Evolutionary conservation across 2,329 filamentous ascomycete species (phyloP).

Genomic region (Nemania serpens): DNA sequence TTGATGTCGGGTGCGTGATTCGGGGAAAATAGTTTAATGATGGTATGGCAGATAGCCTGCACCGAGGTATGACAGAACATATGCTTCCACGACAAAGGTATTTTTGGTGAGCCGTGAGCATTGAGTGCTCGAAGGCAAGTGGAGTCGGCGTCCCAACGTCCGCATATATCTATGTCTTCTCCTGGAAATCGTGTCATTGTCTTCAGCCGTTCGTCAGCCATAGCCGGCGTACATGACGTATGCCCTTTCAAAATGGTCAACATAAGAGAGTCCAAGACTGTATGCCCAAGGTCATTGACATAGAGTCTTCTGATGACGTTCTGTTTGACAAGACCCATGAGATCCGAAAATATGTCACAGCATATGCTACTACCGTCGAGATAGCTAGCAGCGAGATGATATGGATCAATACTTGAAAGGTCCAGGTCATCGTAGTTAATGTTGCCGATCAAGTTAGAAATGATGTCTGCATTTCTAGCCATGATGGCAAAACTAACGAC

Average conservation of each 20-base stretch:
- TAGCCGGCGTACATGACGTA: conserved; percentile 35
- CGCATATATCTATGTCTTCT: conserved; percentile 48
- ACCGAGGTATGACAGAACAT: conserved; percentile 50
- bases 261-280: conserved; percentile 46
- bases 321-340: not conserved
- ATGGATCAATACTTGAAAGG: conserved; percentile 33
- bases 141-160: conserved; percentile 46
- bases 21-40: conserved; percentile 18
- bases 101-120: conserved; percentile 32
- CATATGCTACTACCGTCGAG: conserved; percentile 44
- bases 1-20: conserved; percentile 19
- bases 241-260: conserved; percentile 45
- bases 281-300: conserved; percentile 41
- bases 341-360: conserved; percentile 28
- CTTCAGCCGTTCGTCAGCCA: conserved; percentile 38
- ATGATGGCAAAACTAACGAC: conserved; percentile 32
- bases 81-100: conserved; percentile 48
- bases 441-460: not conserved
- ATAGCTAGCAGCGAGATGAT: conserved; percentile 45
- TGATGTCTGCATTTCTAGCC: conserved; percentile 19
- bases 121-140: conserved; percentile 34
- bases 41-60: conserved; percentile 45
- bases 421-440: not conserved
- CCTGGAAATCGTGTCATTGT: conserved; percentile 39
- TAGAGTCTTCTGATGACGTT: conserved; percentile 23